A percentile compares a stretch with the other conserved stretches of the same genome.
Conservation (phyloP, 2,329 filamentous ascomycete genomes). For the Pseudogymnoascus sp. region DNA sequence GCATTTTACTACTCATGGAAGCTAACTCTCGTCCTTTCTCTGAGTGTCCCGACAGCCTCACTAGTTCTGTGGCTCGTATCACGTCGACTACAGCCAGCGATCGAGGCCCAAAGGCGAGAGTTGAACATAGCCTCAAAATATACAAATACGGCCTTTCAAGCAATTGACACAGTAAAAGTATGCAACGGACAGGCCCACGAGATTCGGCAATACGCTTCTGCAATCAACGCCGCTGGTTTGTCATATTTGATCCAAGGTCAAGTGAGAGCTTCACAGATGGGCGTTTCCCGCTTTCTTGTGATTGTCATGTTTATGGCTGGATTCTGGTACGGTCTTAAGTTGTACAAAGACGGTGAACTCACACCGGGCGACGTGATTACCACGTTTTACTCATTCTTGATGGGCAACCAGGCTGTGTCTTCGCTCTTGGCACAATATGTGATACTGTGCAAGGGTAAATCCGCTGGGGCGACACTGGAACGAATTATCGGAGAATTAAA, state of each 20-base stretch:
- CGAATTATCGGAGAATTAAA: slow-evolving; percentile 33
- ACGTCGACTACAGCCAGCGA: slow-evolving; percentile 51
- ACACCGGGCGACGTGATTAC: slow-evolving; percentile 64
- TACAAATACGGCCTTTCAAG: slow-evolving; percentile 58
- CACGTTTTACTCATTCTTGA: slow-evolving; percentile 75
- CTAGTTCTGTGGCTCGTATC: slow-evolving; percentile 53
- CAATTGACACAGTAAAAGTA: slow-evolving; percentile 79
- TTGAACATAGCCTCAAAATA: slow-evolving; percentile 65
- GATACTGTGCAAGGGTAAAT: slow-evolving; percentile 69
- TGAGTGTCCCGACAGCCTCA: slow-evolving; percentile 61
- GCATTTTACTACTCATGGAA: slow-evolving; percentile 78
- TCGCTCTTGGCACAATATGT: slow-evolving; percentile 68
- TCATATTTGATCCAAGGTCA: slow-evolving; percentile 62
- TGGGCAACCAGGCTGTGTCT: slow-evolving; percentile 67
- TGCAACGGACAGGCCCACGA: slow-evolving; percentile 71
- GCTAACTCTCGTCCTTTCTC: slow-evolving; percentile 70
- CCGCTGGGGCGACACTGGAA: slow-evolving; percentile 58
- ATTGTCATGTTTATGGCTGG: slow-evolving; percentile 76
- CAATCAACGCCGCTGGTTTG: slow-evolving; percentile 48
- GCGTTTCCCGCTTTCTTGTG: slow-evolving; percentile 64
- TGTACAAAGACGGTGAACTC: slow-evolving; percentile 48
- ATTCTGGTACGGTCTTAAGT: slow-evolving; percentile 75
- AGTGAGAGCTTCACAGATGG: slow-evolving; percentile 63
- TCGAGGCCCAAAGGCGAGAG: slow-evolving; percentile 59
- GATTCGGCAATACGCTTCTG: slow-evolving; percentile 51